A percentile compares a stretch with the other conserved stretches of the same genome.
phyloP scores from a whole-genome alignment of 768 basidiomycete species.

The Harrya chromipes region DNA sequence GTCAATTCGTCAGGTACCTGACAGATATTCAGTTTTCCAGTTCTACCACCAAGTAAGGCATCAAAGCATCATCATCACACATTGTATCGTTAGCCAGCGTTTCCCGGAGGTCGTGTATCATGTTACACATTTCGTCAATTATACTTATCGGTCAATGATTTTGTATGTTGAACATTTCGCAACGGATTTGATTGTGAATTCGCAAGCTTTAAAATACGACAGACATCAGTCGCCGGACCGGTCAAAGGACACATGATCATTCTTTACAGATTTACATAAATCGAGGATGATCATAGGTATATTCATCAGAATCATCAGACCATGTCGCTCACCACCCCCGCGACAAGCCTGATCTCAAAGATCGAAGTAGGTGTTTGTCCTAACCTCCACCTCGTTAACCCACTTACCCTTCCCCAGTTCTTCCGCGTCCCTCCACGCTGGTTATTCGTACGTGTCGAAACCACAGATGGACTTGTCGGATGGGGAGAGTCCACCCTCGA shows the following conservation, averaged over 20 bases:
- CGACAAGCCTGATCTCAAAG: constrained; percentile 24
- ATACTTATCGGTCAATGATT: constrained; percentile 1
- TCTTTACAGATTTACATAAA: background rate
- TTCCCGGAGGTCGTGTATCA: constrained; percentile 21
- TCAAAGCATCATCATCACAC: background rate
- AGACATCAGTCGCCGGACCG: background rate
- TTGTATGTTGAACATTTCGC: no score
- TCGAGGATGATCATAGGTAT: background rate
- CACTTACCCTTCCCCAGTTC: constrained; percentile 29
- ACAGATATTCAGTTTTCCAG: constrained; percentile 59
- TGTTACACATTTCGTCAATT: constrained; percentile 19
- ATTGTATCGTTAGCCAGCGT: constrained; percentile 30
- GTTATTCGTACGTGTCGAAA: constrained; percentile 72
- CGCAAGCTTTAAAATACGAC: no score
- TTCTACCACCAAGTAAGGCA: constrained; percentile 59
- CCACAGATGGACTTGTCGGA: constrained; percentile 57
- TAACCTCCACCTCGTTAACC: background rate
- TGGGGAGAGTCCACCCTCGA: constrained; percentile 78
- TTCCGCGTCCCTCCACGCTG: constrained; percentile 72
- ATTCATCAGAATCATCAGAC: background rate
- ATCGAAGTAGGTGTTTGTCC: constrained; percentile 23
- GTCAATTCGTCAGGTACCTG: constrained; percentile 3
- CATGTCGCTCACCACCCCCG: constrained; percentile 15
- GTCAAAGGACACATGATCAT: background rate
- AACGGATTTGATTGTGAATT: no score